Evolutionary conservation across 2,329 filamentous ascomycete genomes (phyloP), one percentile per base, ranked within the genome.

Genomic region (Penicillium sp.): DNA sequence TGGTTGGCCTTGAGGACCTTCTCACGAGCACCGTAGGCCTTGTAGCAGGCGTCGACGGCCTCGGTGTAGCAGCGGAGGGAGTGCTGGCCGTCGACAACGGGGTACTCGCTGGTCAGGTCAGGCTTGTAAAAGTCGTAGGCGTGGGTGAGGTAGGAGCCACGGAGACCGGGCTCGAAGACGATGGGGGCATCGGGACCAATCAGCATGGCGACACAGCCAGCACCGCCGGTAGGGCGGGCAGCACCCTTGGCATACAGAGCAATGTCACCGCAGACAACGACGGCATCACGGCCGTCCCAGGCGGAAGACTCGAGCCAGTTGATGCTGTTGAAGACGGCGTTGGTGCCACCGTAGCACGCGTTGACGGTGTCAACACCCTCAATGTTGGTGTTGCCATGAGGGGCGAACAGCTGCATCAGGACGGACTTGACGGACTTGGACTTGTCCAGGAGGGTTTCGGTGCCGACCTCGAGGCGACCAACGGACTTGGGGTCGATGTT

Each of bases 61-160:
- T 88, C 81, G 57, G 79, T 87, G 75, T 92, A 92, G 80, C 88
- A 92, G 72, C 77, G 86, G 69, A 90, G 72, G 42, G 88, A 92
- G 79, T 84, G 90, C 72, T 91, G 87, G 53, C 88, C 88, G 64
- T 92, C 88, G 50, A 92, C 88, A 66, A 88, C 84, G 57, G 88
- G 88, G 76, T 92, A 92, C 75, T 92, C 88, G 80, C 85, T 89
- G 66, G 87, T 87, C 59, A 92, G 78, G 72, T 92, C 88, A 65
- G 88, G 87, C 83, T 92, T 92, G 83, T 89, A 92, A 72, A 92
- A 92, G 72, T 92, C 88, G 73, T 92, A 93, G 63, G 84, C 85
- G 75, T 92, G 88, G 71, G 84, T 79, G 83, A 91, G 86, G 78
- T 88, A 89, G 63, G 79, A 84, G 67, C 86, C 88, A 66, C 88